These are phyloP conservation scores for Amanita jacksonii DNA, from an alignment of 768 basidiomycete species.

Conservation along the genomic window DNA sequence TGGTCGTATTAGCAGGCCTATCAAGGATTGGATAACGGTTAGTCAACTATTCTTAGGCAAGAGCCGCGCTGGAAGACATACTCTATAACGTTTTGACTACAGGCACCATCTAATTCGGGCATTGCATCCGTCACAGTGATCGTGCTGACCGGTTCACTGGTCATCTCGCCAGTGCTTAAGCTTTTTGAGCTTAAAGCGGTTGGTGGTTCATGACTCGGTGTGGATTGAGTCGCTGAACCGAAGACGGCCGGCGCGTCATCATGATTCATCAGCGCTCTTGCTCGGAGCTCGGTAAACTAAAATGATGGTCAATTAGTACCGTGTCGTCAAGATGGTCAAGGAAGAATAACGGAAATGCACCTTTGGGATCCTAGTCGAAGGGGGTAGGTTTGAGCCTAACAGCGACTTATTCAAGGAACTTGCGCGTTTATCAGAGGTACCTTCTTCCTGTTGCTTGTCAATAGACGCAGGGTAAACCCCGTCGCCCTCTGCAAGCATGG, in stretches of 20 bases:
- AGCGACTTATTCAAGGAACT: constrained; percentile 4
- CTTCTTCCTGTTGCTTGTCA: constrained; percentile 4
- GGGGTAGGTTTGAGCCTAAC: constrained; percentile 6
- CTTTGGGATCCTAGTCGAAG: constrained; percentile 1
- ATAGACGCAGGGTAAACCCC: constrained; percentile 12
- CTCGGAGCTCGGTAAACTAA: constrained; percentile 1
- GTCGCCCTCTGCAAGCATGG: constrained; percentile 13
- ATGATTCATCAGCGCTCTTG: neutral
- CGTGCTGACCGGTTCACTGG: constrained; percentile 11
- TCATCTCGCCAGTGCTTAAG: neutral
- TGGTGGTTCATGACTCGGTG: neutral
- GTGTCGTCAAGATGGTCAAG: constrained; percentile 2
- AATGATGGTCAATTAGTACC: constrained; percentile 6
- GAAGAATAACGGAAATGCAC: constrained; percentile 8
- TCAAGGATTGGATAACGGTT: no score
- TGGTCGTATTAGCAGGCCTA: no score
- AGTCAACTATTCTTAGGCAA: neutral
- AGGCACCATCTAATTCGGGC: constrained; percentile 38
- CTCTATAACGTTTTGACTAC: constrained; percentile 38
- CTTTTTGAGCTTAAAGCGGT: neutral
- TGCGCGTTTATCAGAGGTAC: constrained; percentile 4
- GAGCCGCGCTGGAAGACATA: constrained; percentile 21
- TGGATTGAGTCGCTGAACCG: constrained; percentile 6
- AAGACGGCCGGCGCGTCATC: neutral
- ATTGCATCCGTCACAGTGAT: constrained; percentile 21